Percentiles rank a stretch among this genome's conserved stretches.
Evolutionary conservation across 2,329 filamentous ascomycete genomes (phyloP).

Genomic region (Thelonectria olida): DNA sequence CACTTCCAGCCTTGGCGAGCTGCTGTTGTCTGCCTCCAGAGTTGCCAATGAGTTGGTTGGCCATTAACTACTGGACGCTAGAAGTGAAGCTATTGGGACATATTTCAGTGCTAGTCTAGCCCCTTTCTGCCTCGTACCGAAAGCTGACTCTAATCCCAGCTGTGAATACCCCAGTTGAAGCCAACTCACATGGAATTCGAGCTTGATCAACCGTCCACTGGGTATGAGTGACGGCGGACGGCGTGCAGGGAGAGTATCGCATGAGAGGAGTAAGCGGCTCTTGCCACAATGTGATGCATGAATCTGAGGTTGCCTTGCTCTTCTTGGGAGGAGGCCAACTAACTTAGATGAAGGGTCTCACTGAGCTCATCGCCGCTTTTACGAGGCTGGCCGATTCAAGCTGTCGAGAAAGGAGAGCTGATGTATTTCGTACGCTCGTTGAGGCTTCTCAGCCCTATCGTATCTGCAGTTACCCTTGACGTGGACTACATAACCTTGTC

Average conservation of each 20-base stretch:
- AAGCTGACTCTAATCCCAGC: not conserved
- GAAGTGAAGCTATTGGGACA: not conserved
- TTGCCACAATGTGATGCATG: not conserved
- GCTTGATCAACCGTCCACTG: not conserved
- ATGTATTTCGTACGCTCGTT: no score
- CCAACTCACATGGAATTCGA: no score
- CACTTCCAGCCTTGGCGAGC: not conserved
- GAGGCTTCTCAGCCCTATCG: conserved; percentile 8
- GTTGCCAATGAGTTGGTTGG: not conserved
- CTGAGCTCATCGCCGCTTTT: not conserved
- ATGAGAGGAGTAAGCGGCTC: not conserved
- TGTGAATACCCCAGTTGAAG: no score
- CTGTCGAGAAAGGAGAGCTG: no score
- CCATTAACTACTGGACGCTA: not conserved
- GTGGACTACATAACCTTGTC: not conserved
- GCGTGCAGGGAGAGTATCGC: not conserved
- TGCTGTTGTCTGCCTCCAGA: not conserved
- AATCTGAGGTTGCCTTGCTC: no score
- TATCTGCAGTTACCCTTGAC: conserved; percentile 4
- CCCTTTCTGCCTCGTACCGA: not conserved
- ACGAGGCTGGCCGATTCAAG: not conserved
- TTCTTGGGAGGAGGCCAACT: no score
- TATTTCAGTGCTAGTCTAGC: no score
- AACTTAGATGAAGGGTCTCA: not conserved
- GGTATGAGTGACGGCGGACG: not conserved